Conservation (phyloP, 352 stramenopile genomes). For the Globisporangium barbulae region DNA sequence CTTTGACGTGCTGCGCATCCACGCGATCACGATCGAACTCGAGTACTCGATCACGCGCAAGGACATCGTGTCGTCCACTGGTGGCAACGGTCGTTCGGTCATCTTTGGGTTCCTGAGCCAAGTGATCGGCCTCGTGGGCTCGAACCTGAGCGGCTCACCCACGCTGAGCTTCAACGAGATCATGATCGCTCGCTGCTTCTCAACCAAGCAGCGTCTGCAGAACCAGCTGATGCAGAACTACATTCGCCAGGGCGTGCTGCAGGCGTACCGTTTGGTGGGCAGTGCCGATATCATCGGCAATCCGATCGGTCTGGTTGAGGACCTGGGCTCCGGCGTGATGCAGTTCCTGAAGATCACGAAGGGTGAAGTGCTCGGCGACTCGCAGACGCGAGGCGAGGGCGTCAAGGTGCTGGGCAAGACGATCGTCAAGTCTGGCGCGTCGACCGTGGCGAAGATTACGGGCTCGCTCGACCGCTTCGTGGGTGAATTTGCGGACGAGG, state of each 20-base stretch:
- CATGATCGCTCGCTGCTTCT: slow-evolving; percentile 80
- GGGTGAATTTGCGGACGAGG: slow-evolving; percentile 68
- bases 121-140: slow-evolving; percentile 78
- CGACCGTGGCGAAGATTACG: slow-evolving; percentile 79
- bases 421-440: slow-evolving; percentile 72
- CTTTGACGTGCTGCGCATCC: slow-evolving; percentile 77
- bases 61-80: slow-evolving; percentile 70
- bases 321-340: slow-evolving; percentile 81
- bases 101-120: slow-evolving; percentile 80
- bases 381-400: slow-evolving; percentile 79
- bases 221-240: slow-evolving; percentile 84
- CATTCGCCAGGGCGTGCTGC: slow-evolving; percentile 75
- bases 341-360: slow-evolving; percentile 90
- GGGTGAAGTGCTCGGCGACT: slow-evolving; percentile 74
- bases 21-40: slow-evolving; percentile 65
- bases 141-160: slow-evolving; percentile 79
- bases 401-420: slow-evolving; percentile 87
- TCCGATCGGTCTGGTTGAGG: slow-evolving; percentile 83
- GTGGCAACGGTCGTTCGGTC: slow-evolving; percentile 60
- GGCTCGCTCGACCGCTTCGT: slow-evolving; percentile 86
- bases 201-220: slow-evolving; percentile 73
- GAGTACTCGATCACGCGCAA: slow-evolving; percentile 86
- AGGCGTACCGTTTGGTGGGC: slow-evolving; percentile 80
- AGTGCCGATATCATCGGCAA: slow-evolving; percentile 87
- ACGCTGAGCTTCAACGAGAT: slow-evolving; percentile 85